Percentiles rank a stretch among this genome's conserved stretches.
phyloP scores from a whole-genome alignment of 2,329 filamentous ascomycete genomes.

The Thielaviopsis populi region DNA sequence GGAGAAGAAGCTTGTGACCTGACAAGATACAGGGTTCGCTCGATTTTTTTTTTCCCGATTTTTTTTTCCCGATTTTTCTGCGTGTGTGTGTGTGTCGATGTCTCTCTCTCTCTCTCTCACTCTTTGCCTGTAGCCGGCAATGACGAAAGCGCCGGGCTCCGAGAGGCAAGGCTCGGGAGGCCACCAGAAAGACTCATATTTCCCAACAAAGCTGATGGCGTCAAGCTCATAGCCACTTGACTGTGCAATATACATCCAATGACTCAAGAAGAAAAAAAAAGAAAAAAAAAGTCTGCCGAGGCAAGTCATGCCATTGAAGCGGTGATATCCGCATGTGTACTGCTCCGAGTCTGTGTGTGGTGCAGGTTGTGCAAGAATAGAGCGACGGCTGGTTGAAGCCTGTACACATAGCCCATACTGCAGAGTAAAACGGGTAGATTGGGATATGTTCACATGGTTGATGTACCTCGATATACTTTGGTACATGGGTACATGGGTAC shows the following conservation, averaged over 20 bases:
- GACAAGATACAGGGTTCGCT: not conserved
- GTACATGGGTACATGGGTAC: too few species aligned
- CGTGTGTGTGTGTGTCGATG: too few species aligned
- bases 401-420: not conserved
- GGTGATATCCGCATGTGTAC: not conserved
- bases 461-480: too few species aligned
- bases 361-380: not conserved
- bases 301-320: not conserved
- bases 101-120: not conserved
- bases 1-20: not conserved
- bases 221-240: not conserved
- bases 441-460: too few species aligned
- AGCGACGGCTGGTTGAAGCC: too few species aligned
- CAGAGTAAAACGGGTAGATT: too few species aligned
- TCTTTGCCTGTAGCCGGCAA: too few species aligned
- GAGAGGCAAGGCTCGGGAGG: not conserved
- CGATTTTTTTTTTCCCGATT: not conserved
- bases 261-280: too few species aligned
- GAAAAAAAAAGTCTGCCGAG: not conserved
- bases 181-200: not conserved
- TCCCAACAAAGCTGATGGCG: not conserved
- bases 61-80: not conserved
- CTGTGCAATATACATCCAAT: not conserved
- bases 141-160: not conserved
- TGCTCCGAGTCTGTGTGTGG: not conserved